Evolutionary conservation across 495 filamentous ascomycete genomes (phyloP), one percentile per base, ranked within the genome.

Genomic region (Emericellopsis terricola): DNA sequence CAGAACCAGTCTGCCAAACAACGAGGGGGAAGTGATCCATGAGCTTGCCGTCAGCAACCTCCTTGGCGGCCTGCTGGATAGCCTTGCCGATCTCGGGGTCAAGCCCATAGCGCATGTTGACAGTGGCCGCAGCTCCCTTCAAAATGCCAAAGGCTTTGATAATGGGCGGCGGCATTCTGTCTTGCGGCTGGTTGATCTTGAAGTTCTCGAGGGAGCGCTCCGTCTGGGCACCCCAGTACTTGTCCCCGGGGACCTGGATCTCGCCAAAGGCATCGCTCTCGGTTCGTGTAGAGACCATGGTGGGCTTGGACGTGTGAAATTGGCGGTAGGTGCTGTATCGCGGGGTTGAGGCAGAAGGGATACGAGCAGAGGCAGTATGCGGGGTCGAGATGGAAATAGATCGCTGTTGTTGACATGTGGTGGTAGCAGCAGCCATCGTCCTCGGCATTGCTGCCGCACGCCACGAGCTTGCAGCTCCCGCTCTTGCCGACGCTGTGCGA

Each of bases 211-310:
- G 66, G 27, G 91, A 96, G 57, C 89, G 75, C 69, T 97, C 81
- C 40, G 89, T 97, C 62, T 97, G 89, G 31, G 89, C 89, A 51
- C 89, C 89, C 89, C 91, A 97, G 69, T 97, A 97, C 66, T 81
- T 91, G 75, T 89, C 83, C 34, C 73, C 68, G 28, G 80, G 69
- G 39, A 97, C 91, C 64, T 84, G 64, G 53, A 97, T 75, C 56
- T 94, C 87, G 52, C 89, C 89, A 59, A 96, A 96, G 52, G 91
- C 91, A 71, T 97, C 89, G 50, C 68, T 84, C 62, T 97, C 89
- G 46, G 75, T 81, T 64, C 89, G 64, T 28, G 71, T 76, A 42
- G 45, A 56, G 37, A 54, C 47, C 64, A 69, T 69, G 48, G 45
- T 67, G 39, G 40, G 34, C 31, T 61, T 33, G 39, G 57, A 60